Evolutionary conservation across 441 rosid genomes (phyloP), one percentile per base, ranked within the genome.

Genomic region (Francoa sonchifolia): DNA sequence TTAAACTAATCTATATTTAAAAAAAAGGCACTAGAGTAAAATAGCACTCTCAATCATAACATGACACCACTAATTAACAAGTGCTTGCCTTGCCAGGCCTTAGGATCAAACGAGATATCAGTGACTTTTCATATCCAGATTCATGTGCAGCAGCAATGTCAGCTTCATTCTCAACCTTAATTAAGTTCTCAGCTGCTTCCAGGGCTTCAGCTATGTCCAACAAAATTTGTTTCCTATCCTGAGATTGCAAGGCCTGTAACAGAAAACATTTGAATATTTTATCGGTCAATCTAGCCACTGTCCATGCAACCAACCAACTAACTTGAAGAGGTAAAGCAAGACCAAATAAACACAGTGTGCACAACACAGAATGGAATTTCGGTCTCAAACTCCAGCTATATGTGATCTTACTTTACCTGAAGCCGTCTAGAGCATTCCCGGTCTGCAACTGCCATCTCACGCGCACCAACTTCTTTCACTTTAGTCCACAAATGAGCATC

Each of bases 401-500:
- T n/a, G n/a, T n/a, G n/a, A n/a, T 23, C 4, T 23, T 8, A 17
- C 48, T 10, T 20, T n/a, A 67, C 74, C 74, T 68, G 67, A 46
- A 68, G 58, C 19, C 59, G 57, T 41, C 64, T 51, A 8, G 74
- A 63, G 57, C 74, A 33, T 30, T 68, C 74, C 39, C 69, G 45
- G 4, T 67, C 69, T 12, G 69, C 63, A n/a, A 57, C 64, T 40
- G 74, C 74, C 74, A 68, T 60, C 10, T 68, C 59, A 26, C 69
- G 55, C 3, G 74, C 64, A 39, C 57, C 58, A 33, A 51, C 28
- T 3, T 63, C 61, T 43, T 47, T 53, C 19, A 35, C 27, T 8
- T 44, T 33, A 31, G 26, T 39, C 68, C 69, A 68, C 21, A 57
- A 51, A 52, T 47, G 62, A 30, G 74, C 61, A 57, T 68, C 69